Conservation (phyloP, 2,329 filamentous ascomycete genomes). For the Pseudocercospora cruenta region DNA sequence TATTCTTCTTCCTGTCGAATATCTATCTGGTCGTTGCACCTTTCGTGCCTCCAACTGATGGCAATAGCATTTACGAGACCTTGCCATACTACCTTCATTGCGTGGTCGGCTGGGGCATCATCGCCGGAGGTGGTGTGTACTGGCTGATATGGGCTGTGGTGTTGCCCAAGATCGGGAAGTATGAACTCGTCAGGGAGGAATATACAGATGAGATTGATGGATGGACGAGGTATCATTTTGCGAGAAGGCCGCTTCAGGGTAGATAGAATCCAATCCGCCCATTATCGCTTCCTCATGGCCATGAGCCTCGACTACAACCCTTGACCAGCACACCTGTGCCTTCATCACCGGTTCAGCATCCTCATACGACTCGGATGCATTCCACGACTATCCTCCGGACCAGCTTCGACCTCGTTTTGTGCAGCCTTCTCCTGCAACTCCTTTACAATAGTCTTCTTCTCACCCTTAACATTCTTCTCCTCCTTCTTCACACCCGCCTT, state of each 20-base stretch:
- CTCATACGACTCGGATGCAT: slow-evolving; percentile 43
- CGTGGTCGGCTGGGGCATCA: slow-evolving; percentile 56
- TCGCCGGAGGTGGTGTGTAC: slow-evolving; percentile 55
- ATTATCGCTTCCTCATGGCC: neutral
- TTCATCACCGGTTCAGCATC: slow-evolving; percentile 25
- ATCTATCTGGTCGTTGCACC: slow-evolving; percentile 57
- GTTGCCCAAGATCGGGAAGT: slow-evolving; percentile 48
- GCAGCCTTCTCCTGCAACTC: slow-evolving; percentile 45
- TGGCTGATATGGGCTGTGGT: slow-evolving; percentile 57
- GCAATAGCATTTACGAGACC: slow-evolving; percentile 56
- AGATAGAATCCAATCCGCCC: neutral
- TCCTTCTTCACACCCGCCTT: slow-evolving; percentile 34
- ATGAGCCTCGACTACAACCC: neutral
- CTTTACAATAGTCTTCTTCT: slow-evolving; percentile 43
- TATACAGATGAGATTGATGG: slow-evolving; percentile 44
- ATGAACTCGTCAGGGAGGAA: slow-evolving; percentile 39
- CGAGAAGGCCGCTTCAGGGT: slow-evolving; percentile 17
- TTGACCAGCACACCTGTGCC: neutral
- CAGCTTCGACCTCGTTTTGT: slow-evolving; percentile 27
- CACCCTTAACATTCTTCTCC: slow-evolving; percentile 27
- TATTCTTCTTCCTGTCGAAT: slow-evolving; percentile 59
- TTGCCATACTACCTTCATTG: slow-evolving; percentile 59
- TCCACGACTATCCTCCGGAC: slow-evolving; percentile 23
- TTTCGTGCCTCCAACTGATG: slow-evolving; percentile 54
- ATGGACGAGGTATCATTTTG: slow-evolving; percentile 46